Percentiles rank a stretch among this genome's conserved stretches.
Evolutionary conservation across 805 yeast species (phyloP).

Genomic region (Saturnispora zaruensis): DNA sequence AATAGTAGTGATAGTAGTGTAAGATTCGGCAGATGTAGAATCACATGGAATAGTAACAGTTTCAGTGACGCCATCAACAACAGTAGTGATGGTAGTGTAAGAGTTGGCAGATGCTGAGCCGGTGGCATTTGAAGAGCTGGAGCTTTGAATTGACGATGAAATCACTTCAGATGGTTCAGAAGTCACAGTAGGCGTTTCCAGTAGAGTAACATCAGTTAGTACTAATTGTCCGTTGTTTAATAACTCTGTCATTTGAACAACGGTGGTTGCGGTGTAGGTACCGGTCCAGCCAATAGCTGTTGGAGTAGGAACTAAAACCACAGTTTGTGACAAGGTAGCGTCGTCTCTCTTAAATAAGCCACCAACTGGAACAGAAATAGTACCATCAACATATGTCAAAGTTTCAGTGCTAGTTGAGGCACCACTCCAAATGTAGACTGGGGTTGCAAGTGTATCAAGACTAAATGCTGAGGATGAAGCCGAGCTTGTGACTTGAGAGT

Average conservation of each 20-base stretch:
- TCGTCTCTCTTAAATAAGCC: slow-evolving; percentile 8
- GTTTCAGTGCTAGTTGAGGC: neutral
- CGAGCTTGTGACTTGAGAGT: neutral
- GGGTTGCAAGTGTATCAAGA: neutral
- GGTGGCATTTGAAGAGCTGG: neutral
- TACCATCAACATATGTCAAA: slow-evolving; percentile 2
- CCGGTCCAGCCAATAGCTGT: neutral
- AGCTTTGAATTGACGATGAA: neutral
- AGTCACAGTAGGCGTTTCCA: neutral
- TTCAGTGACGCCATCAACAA: slow-evolving; percentile 5
- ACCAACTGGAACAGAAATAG: slow-evolving; percentile 2
- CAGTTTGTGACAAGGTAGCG: slow-evolving; percentile 1
- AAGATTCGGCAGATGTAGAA: neutral
- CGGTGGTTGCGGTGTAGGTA: neutral
- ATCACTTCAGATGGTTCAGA: neutral
- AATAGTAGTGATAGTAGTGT: slow-evolving; percentile 1
- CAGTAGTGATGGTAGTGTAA: slow-evolving; percentile 9
- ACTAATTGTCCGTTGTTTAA: neutral
- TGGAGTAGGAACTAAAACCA: slow-evolving; percentile 4
- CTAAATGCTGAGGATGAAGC: neutral
- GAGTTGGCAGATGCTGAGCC: neutral
- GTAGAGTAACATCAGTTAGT: neutral
- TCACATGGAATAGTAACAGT: slow-evolving; percentile 4
- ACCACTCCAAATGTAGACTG: slow-evolving; percentile 1
- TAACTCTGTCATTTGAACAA: slow-evolving; percentile 2